These are phyloP conservation scores for Phytophthora tubulina DNA, from an alignment of 352 stramenopile species.

Conservation along the genomic window DNA sequence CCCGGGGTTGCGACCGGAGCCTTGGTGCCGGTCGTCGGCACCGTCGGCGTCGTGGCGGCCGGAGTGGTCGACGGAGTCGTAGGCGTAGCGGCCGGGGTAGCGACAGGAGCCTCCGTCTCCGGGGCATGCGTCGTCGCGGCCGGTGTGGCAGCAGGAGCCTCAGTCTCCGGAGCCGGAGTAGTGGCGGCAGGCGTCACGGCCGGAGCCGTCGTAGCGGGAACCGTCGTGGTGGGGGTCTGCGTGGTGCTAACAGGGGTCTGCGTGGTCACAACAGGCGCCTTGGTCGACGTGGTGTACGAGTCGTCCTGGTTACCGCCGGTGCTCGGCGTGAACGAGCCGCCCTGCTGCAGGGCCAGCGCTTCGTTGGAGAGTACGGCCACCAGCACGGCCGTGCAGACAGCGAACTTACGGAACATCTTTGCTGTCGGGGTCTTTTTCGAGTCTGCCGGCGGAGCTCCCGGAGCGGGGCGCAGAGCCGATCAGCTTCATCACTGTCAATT, in stretches of 20 bases:
- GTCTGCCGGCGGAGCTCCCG: slow-evolving; percentile 30
- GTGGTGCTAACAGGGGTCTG: slow-evolving; percentile 7
- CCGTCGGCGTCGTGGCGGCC: slow-evolving; percentile 10
- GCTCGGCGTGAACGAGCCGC: slow-evolving; percentile 21
- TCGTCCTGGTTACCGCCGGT: slow-evolving; percentile 27
- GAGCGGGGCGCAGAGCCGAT: neutral
- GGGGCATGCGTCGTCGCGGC: neutral
- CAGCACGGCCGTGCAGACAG: slow-evolving; percentile 52
- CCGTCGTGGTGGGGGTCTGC: neutral
- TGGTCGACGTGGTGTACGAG: slow-evolving; percentile 33
- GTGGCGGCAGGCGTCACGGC: slow-evolving; percentile 8
- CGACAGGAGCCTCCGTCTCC: neutral
- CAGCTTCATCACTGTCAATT: slow-evolving; percentile 5
- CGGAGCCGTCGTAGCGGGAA: slow-evolving; percentile 10
- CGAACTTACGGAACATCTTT: slow-evolving; percentile 54
- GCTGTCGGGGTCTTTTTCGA: slow-evolving; percentile 50
- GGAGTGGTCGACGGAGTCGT: slow-evolving; percentile 9
- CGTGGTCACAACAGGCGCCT: slow-evolving; percentile 30
- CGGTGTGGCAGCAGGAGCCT: slow-evolving; percentile 14
- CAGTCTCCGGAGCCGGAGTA: slow-evolving; percentile 15
- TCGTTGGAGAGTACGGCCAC: slow-evolving; percentile 55
- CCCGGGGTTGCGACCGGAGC: slow-evolving; percentile 1
- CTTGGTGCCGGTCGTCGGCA: slow-evolving; percentile 20
- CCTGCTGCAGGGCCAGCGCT: slow-evolving; percentile 33
- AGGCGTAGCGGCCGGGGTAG: slow-evolving; percentile 4